A percentile compares a stretch with the other conserved stretches of the same genome.
Evolutionary conservation across 129 eudicot genomes (phyloP).

Genomic region (Mikania micrantha): DNA sequence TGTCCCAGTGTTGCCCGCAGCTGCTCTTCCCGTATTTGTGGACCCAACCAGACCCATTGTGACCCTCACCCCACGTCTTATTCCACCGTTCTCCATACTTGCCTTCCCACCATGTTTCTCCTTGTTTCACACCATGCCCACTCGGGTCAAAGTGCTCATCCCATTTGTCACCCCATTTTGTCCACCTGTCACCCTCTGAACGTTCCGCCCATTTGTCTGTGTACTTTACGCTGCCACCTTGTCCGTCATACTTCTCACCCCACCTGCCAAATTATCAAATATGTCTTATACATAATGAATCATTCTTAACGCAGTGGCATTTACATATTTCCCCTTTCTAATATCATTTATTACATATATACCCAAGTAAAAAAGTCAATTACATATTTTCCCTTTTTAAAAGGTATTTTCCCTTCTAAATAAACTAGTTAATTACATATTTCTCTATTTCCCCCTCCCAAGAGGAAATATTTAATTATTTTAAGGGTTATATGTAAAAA

Average conservation of each 20-base stretch:
- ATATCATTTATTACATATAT: no score
- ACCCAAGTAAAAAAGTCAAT: no score
- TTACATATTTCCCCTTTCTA: no score
- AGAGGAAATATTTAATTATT: no score
- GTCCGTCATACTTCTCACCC: conserved; percentile 91
- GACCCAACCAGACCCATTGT: conserved; percentile 91
- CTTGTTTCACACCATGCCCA: conserved; percentile 84
- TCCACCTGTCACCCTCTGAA: conserved; percentile 73
- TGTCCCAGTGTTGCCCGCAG: conserved; percentile 96
- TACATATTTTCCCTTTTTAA: no score
- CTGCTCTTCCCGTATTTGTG: conserved; percentile 94
- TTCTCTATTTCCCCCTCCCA: no score
- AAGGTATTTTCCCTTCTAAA: no score
- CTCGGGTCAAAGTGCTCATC: conserved; percentile 69
- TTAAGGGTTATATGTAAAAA: no score
- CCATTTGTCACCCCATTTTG: conserved; percentile 99
- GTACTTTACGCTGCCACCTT: conserved; percentile 86
- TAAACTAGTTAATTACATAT: no score
- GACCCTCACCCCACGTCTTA: conserved; percentile 94
- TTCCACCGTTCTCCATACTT: conserved; percentile 85
- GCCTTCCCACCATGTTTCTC: conserved; percentile 97
- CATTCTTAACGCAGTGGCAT: no score
- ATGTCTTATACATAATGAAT: no score
- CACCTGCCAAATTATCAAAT: conserved; percentile 51
- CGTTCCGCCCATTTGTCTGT: conserved; percentile 98